Evolutionary conservation across 2,329 filamentous ascomycete species (phyloP).

Genomic region (Aureobasidium namibiae): DNA sequence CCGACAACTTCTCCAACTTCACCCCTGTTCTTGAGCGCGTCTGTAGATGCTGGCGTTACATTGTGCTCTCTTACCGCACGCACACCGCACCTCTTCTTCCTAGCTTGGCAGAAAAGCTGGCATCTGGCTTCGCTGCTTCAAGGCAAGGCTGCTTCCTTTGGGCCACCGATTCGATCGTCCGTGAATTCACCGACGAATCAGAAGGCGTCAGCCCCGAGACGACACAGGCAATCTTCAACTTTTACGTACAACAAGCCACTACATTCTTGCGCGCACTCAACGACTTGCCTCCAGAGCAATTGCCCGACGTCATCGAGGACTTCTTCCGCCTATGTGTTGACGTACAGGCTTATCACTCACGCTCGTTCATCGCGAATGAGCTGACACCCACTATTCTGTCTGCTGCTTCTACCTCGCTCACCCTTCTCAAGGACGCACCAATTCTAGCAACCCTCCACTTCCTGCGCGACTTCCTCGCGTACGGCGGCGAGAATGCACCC

Average conservation of each 20-base stretch:
- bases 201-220: conserved; percentile 77
- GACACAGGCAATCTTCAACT: conserved; percentile 80
- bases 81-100: conserved; percentile 79
- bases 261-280: conserved; percentile 85
- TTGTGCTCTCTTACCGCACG: conserved; percentile 91
- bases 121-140: conserved; percentile 73
- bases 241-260: conserved; percentile 89
- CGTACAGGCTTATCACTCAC: conserved; percentile 85
- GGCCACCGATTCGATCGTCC: conserved; percentile 89
- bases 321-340: conserved; percentile 93
- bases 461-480: conserved; percentile 81
- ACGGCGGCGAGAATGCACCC: conserved; percentile 65
- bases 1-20: conserved; percentile 80
- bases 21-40: conserved; percentile 86
- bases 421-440: conserved; percentile 84
- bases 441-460: conserved; percentile 89
- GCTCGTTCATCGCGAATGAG: conserved; percentile 69
- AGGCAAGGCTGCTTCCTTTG: conserved; percentile 97
- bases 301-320: conserved; percentile 83
- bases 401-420: conserved; percentile 77
- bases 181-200: conserved; percentile 87
- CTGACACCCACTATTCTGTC: conserved; percentile 78
- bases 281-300: conserved; percentile 66
- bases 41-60: conserved; percentile 91
- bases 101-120: conserved; percentile 79